Base-by-base conservation (phyloP, 257 asterid genomes). In the Ophiorrhiza pumila region DNA sequence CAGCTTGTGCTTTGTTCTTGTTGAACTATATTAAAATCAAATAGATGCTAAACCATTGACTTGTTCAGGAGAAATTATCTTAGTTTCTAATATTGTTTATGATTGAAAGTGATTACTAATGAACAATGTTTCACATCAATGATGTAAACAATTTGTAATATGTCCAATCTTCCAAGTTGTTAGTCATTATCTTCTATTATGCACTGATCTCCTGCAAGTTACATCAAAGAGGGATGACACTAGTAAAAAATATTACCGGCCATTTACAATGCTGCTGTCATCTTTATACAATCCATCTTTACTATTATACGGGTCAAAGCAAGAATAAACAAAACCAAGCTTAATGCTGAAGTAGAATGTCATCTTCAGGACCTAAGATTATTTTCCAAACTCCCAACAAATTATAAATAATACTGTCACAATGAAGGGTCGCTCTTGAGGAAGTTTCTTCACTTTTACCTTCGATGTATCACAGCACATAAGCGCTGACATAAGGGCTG, bases 371-470 rank as follows among this genome's bases (percentile, higher is more conserved):
- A 5, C 23, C 47, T 61, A 61, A 34, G 9, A 62, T 20, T 18
- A 62, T 61, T 35, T 35, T 5, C 7, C 1, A 61, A 61, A 22
- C 29, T 2, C 31, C 42, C 2, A 63, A n/a, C n/a, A 37, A 63
- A 63, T 25, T 8, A 22, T 60, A 31, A 52, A 34, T 34, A 34
- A 68, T 20, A 42, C 5, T 8, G 7, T 23, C 23, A 31, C 18
- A 8, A 29, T 25, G 27, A 15, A 20, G 47, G n/a, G 25, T 10
- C 3, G 74, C 20, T 31, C 49, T 7, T 8, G 35, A 8, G 67
- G 74, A 57, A 71, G 37, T 57, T 37, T 71, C 74, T 71, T 14
- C 42, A 8, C 43, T 34, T 55, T 42, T 23, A 23, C 67, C 50
- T n/a, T 22, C 57, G 41, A 71, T 57, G 53, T n/a, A 25, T 57